Evolutionary conservation across 1,284 basidiomycete species (phyloP).

Genomic region (Austroboletus rostrupii): DNA sequence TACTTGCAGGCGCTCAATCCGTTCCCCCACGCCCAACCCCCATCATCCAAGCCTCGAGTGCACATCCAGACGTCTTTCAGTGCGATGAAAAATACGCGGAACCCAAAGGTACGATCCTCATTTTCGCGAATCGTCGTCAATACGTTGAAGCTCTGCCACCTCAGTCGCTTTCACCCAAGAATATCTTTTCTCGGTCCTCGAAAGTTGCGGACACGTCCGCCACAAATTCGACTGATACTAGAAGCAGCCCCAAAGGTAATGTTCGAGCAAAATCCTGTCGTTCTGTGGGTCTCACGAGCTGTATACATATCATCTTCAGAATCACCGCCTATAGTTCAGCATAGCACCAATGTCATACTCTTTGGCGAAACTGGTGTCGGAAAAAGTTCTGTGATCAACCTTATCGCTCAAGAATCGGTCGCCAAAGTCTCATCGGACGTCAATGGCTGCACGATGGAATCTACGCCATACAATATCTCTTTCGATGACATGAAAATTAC

Average conservation of each 20-base stretch:
- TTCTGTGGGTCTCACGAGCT: constrained; percentile 9
- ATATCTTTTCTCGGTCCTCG: too few species aligned
- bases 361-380: constrained; percentile 33
- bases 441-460: constrained; percentile 29
- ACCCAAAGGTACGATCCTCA: neutral
- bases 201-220: neutral
- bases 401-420: constrained; percentile 26
- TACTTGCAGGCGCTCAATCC: constrained; percentile 1
- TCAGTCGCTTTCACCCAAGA: constrained; percentile 8
- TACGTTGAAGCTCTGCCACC: constrained; percentile 4
- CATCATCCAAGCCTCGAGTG: neutral
- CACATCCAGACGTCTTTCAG: neutral
- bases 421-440: constrained; percentile 30
- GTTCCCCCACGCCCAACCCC: neutral
- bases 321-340: neutral
- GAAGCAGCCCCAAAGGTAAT: constrained; percentile 10
- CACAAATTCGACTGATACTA: neutral
- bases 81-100: neutral
- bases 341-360: constrained; percentile 25
- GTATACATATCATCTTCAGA: constrained; percentile 1
- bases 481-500: constrained; percentile 18
- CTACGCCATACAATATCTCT: constrained; percentile 19
- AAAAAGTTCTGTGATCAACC: constrained; percentile 34
- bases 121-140: neutral
- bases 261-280: neutral